Conservation (phyloP, 2,329 filamentous ascomycete genomes). For the Fonsecaea pedrosoi region DNA sequence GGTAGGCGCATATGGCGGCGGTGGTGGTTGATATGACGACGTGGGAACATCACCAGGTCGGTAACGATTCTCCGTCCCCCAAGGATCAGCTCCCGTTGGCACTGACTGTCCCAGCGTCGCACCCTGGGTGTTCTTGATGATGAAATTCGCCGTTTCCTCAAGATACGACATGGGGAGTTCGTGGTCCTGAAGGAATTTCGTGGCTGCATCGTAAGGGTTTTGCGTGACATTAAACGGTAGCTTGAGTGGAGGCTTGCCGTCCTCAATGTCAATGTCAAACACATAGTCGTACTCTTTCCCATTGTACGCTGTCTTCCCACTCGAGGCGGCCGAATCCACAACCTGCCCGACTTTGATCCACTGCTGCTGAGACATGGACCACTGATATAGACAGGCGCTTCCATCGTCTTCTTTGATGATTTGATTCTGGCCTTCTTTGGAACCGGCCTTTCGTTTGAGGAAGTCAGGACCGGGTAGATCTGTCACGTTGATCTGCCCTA, state of each 20-base stretch:
- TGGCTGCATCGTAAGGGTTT: conserved; percentile 89
- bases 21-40: conserved; percentile 45
- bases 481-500: conserved; percentile 87
- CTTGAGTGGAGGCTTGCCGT: conserved; percentile 89
- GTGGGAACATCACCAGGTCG: conserved; percentile 69
- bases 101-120: conserved; percentile 72
- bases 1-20: conserved; percentile 42
- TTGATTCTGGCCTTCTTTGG: conserved; percentile 95
- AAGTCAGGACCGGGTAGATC: conserved; percentile 89
- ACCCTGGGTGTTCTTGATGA: conserved; percentile 85
- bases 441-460: conserved; percentile 78
- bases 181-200: conserved; percentile 88
- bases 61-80: conserved; percentile 79
- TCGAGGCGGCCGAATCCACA: conserved; percentile 84
- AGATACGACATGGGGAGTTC: conserved; percentile 86
- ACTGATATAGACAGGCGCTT: conserved; percentile 83
- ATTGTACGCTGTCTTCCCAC: conserved; percentile 76
- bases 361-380: conserved; percentile 74
- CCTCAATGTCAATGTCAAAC: conserved; percentile 95
- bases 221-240: conserved; percentile 92
- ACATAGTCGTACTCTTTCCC: conserved; percentile 95
- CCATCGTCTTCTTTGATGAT: conserved; percentile 86
- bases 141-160: conserved; percentile 92
- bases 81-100: conserved; percentile 69
- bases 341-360: conserved; percentile 95